phyloP scores from a whole-genome alignment of 129 eudicot species.

The Pittosporum tobira region DNA sequence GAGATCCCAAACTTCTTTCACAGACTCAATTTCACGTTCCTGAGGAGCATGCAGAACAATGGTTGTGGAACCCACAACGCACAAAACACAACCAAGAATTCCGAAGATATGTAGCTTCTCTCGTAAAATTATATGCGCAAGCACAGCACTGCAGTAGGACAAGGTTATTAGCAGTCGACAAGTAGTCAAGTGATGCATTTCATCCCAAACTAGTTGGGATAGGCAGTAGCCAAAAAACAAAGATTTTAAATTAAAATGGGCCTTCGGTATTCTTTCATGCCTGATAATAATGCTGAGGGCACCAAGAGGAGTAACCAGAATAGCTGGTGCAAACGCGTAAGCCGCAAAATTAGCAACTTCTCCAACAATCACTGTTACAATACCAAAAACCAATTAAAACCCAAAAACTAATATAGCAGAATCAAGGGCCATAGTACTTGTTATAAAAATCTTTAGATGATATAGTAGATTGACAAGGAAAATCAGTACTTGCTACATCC shows the following conservation, averaged over 20 bases:
- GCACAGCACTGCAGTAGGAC: conserved; percentile 72
- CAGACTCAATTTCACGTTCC: conserved; percentile 85
- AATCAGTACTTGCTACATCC: too few species aligned
- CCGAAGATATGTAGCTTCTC: conserved; percentile 91
- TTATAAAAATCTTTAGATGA: too few species aligned
- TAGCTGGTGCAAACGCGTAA: conserved; percentile 97
- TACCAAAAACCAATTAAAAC: conserved; percentile 19
- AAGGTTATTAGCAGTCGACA: conserved; percentile 25
- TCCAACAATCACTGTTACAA: conserved; percentile 89
- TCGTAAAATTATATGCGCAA: conserved; percentile 77
- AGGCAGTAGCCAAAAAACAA: conserved; percentile 19
- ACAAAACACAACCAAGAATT: conserved; percentile 78
- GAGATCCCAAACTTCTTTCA: conserved; percentile 89
- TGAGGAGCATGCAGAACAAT: conserved; percentile 92
- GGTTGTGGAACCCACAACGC: conserved; percentile 94
- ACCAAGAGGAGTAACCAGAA: conserved; percentile 95
- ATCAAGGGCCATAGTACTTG: too few species aligned
- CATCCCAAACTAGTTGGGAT: too few species aligned
- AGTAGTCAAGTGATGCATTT: too few species aligned
- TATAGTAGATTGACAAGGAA: too few species aligned
- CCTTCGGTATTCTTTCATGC: conserved; percentile 28
- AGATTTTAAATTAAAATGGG: neutral
- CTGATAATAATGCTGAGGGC: conserved; percentile 97
- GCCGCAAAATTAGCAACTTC: conserved; percentile 97
- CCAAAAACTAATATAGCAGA: too few species aligned